Conservation (phyloP, 441 rosid genomes). For the Macaranga tanarius region DNA sequence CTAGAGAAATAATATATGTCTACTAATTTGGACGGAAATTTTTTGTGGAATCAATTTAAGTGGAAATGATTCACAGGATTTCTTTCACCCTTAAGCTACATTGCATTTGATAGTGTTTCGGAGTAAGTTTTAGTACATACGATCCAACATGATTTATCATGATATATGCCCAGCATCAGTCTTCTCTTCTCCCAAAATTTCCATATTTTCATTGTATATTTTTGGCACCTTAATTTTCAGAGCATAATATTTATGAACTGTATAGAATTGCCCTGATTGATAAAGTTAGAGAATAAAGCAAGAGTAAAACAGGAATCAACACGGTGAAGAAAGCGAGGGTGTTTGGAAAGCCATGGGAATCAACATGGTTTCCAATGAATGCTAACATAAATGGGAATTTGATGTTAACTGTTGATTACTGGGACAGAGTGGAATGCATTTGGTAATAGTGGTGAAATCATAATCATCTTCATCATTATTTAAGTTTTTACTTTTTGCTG, state of each 20-base stretch:
- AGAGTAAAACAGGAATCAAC: no score
- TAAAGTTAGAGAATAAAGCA: not conserved
- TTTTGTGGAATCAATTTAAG: no score
- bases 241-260: not conserved
- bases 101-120: not conserved
- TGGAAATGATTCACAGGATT: no score
- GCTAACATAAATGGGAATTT: not conserved
- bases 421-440: not conserved
- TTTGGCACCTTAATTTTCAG: not conserved
- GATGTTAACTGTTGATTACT: not conserved
- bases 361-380: not conserved
- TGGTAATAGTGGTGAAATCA: not conserved
- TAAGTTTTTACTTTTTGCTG: not conserved
- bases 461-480: not conserved
- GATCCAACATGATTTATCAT: not conserved
- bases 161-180: not conserved
- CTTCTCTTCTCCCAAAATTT: not conserved
- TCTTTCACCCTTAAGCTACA: no score
- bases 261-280: not conserved
- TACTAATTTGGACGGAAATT: no score
- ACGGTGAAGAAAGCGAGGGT: not conserved
- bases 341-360: not conserved
- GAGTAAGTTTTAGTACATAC: not conserved
- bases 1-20: not conserved
- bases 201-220: not conserved